These are phyloP conservation scores for Sclerotinia nivalis DNA, from an alignment of 2,329 filamentous ascomycete genomes.

Conservation along the genomic window DNA sequence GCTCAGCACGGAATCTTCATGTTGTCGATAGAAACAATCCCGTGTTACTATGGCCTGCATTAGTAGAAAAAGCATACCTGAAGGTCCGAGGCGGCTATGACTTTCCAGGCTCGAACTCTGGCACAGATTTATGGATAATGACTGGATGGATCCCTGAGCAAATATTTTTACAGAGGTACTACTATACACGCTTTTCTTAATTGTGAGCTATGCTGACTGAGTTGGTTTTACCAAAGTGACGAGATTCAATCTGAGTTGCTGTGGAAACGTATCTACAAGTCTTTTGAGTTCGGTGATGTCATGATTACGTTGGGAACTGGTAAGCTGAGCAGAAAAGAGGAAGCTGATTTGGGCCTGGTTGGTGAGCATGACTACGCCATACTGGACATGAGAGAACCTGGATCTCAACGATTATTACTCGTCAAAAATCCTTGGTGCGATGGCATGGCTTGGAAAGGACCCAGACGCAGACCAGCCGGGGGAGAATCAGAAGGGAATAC, in stretches of 20 bases:
- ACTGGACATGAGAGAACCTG: constrained; percentile 69
- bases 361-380: constrained; percentile 95
- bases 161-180: constrained; percentile 78
- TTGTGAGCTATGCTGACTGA: constrained; percentile 16
- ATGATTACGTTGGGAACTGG: constrained; percentile 90
- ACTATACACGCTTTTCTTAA: constrained; percentile 21
- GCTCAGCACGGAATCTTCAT: constrained; percentile 73
- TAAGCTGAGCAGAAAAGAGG: constrained; percentile 72
- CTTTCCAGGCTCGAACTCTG: constrained; percentile 96
- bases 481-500: constrained; percentile 14
- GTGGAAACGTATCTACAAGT: constrained; percentile 74
- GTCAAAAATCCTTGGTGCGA: constrained; percentile 97
- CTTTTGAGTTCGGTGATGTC: constrained; percentile 76
- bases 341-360: constrained; percentile 77
- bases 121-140: constrained; percentile 88
- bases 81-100: constrained; percentile 96
- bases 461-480: constrained; percentile 31
- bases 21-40: constrained; percentile 85
- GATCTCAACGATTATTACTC: constrained; percentile 66
- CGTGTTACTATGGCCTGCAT: constrained; percentile 82
- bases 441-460: constrained; percentile 70
- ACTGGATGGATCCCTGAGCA: constrained; percentile 98
- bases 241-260: constrained; percentile 74
- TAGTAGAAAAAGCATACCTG: constrained; percentile 94
- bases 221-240: constrained; percentile 52